Evolutionary conservation across 2,329 filamentous ascomycete genomes (phyloP), one percentile per base, ranked within the genome.

Genomic region (Cyclaneusma minus): DNA sequence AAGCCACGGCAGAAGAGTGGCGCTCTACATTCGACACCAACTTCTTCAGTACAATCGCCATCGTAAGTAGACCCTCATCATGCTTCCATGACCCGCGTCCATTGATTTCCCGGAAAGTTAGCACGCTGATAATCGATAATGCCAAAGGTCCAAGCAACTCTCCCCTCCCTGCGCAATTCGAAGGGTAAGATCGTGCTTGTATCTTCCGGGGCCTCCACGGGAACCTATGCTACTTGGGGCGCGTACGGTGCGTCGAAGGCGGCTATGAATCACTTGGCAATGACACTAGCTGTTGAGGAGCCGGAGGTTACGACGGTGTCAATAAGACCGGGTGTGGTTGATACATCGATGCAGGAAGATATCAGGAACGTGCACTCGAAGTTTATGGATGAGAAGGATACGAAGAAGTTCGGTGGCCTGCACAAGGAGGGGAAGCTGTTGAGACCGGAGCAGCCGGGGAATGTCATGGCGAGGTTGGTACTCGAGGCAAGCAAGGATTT

Each of bases 291-390:
- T 0, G 61, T 63, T 1, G 85, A 94, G 45, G 85, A 93, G 49
- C 71, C 76, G 2, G 61, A 73, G 9, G 70, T 93, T 22, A 79
- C 68, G 0, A 73, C 69, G 8, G 54, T 93, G 1, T 62, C 80
- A 0, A 57, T 94, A 17, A 62, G 74, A 4, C 85, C 85, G 0
- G 85, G 85, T 3, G 70, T 80, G 23, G 77, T 91, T 6, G 79
- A 93, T 44, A 94, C 85, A 0, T 76, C 76, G 27, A 94, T 94
- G 85, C 85, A 93, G 49, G 63, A 63, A n/a, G 66, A 78, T 30
- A 67, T 98, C 30, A 62, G 89, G 26, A 73, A 84, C 24, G 65
- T 71, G 31, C 77, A 89, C 48, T 58, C 64, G 6, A 59, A 55
- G 15, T 53, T 52, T 10, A 69, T 81, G 64, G 64, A 68, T 36